Conservation (phyloP, 208 protist species). For the Porcisia deanei region DNA sequence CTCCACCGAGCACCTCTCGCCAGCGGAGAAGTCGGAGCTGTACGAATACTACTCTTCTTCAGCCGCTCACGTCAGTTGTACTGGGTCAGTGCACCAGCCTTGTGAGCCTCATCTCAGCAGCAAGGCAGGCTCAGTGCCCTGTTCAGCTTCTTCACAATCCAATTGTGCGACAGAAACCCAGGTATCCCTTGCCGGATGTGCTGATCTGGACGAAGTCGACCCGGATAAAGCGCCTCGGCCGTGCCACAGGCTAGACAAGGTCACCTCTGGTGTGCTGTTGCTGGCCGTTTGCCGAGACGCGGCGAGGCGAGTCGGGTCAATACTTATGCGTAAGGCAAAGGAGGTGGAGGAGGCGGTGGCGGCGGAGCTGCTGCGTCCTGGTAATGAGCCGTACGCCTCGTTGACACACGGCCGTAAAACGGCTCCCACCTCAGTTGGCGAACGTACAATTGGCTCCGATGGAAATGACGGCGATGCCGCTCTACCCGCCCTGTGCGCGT, state of each 20-base stretch:
- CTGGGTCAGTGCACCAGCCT: not conserved
- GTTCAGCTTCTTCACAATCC: not conserved
- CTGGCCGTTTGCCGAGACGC: conserved; percentile 55
- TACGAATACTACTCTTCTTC: conserved; percentile 51
- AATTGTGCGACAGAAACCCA: not conserved
- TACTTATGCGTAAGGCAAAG: conserved; percentile 68
- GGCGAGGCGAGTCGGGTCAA: conserved; percentile 48
- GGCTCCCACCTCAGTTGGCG: not conserved
- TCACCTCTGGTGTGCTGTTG: conserved; percentile 86
- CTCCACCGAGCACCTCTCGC: conserved; percentile 41
- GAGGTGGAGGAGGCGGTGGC: conserved; percentile 48
- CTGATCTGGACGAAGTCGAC: conserved; percentile 31
- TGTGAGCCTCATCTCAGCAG: not conserved
- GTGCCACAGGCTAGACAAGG: conserved; percentile 89
- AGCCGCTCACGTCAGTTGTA: not conserved
- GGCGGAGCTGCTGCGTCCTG: conserved; percentile 6
- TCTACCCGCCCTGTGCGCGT: not conserved
- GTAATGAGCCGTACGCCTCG: not conserved
- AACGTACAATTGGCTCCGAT: not conserved
- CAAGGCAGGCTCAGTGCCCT: not conserved
- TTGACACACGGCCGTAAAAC: not conserved
- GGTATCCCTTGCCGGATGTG: not conserved
- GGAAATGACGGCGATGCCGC: not conserved
- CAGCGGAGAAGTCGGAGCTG: conserved; percentile 57
- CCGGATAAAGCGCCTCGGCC: conserved; percentile 60